Conservation (phyloP, 1,284 basidiomycete genomes). For the Takashimella tepidaria region DNA sequence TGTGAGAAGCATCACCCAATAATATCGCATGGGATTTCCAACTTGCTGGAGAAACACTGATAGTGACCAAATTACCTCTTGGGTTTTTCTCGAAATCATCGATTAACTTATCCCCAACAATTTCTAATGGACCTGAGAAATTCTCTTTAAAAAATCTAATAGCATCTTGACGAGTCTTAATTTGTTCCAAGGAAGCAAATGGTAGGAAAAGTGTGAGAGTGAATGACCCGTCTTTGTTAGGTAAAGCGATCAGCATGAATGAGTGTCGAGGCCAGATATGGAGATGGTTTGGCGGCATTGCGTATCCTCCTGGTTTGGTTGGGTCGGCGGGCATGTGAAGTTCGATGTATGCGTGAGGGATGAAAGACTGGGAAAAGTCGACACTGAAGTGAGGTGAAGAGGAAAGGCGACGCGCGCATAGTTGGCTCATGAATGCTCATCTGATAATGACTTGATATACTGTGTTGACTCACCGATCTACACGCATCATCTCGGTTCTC, state of each 20-base stretch:
- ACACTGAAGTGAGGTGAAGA: slow-evolving; percentile 57
- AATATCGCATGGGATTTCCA: slow-evolving; percentile 82
- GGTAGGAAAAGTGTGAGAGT: slow-evolving; percentile 84
- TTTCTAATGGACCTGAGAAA: slow-evolving; percentile 79
- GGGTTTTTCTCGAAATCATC: slow-evolving; percentile 76
- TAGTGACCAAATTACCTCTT: slow-evolving; percentile 80
- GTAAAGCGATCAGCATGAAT: slow-evolving; percentile 97
- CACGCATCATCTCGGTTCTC: slow-evolving; percentile 81
- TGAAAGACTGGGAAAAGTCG: slow-evolving; percentile 90
- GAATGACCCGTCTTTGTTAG: slow-evolving; percentile 66
- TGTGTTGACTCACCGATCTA: slow-evolving; percentile 61
- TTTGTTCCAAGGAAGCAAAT: slow-evolving; percentile 65
- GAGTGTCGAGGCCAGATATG: slow-evolving; percentile 99
- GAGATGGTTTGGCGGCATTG: slow-evolving; percentile 88
- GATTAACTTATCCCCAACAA: slow-evolving; percentile 77
- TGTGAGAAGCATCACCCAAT: slow-evolving; percentile 90
- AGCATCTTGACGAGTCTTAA: slow-evolving; percentile 59
- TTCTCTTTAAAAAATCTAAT: slow-evolving; percentile 72
- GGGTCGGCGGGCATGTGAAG: slow-evolving; percentile 83
- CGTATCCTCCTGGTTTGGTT: slow-evolving; percentile 59
- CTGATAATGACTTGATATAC: slow-evolving; percentile 8
- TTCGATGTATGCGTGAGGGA: slow-evolving; percentile 93
- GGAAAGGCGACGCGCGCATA: too few species aligned
- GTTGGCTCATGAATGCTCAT: slow-evolving; percentile 27
- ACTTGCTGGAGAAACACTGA: slow-evolving; percentile 85